These are phyloP conservation scores for Tephrocybe rancida DNA, from an alignment of 768 basidiomycete genomes.

Conservation along the genomic window DNA sequence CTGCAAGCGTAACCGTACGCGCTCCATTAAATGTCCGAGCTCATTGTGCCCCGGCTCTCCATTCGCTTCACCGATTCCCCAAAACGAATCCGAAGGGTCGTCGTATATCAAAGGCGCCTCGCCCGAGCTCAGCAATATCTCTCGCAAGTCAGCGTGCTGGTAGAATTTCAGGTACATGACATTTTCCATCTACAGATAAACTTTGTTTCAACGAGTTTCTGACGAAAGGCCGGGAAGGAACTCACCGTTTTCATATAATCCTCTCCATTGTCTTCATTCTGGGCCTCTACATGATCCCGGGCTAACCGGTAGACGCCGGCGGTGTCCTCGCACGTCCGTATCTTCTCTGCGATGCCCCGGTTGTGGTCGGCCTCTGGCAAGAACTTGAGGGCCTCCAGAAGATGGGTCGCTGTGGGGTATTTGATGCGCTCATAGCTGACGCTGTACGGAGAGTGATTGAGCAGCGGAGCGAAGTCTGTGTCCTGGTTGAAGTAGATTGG, in stretches of 20 bases:
- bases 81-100: constrained; percentile 60
- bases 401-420: constrained; percentile 73
- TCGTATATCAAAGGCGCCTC: constrained; percentile 51
- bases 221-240: not conserved
- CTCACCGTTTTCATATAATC: constrained; percentile 49
- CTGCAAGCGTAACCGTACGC: constrained; percentile 51
- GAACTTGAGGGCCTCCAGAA: constrained; percentile 80
- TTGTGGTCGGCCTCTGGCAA: constrained; percentile 33
- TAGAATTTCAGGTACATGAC: constrained; percentile 68
- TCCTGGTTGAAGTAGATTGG: constrained; percentile 43
- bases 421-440: constrained; percentile 54
- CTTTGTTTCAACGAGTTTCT: not conserved
- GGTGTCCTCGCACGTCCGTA: constrained; percentile 42
- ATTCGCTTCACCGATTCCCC: constrained; percentile 58
- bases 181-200: constrained; percentile 60
- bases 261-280: constrained; percentile 54
- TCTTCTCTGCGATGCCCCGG: constrained; percentile 59
- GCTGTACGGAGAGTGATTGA: constrained; percentile 67
- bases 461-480: constrained; percentile 46
- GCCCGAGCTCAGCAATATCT: constrained; percentile 56
- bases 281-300: constrained; percentile 34
- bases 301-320: constrained; percentile 40
- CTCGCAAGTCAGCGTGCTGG: constrained; percentile 64
- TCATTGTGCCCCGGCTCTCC: constrained; percentile 51
- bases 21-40: constrained; percentile 61